These are phyloP conservation scores for Ambrosiella xylebori DNA, from an alignment of 2,329 filamentous ascomycete genomes.

Conservation along the genomic window DNA sequence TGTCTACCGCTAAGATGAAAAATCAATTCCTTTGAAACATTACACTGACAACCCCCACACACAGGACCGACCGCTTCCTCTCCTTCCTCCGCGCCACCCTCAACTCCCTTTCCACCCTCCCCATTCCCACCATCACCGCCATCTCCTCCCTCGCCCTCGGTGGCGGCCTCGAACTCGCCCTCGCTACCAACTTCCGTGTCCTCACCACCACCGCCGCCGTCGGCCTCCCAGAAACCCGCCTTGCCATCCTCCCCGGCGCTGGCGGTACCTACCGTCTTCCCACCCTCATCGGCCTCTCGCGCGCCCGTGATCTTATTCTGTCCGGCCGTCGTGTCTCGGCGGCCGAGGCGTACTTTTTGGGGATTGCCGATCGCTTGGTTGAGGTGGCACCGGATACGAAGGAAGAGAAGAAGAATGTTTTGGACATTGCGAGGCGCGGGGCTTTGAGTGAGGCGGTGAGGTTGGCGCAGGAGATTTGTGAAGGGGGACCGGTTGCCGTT, in stretches of 20 bases:
- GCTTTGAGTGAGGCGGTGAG: conserved; percentile 61
- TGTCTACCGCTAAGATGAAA: neutral
- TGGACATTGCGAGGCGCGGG: conserved; percentile 43
- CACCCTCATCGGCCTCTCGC: conserved; percentile 56
- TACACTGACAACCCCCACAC: neutral
- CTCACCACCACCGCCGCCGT: conserved; percentile 63
- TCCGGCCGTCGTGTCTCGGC: conserved; percentile 75
- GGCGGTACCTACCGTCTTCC: conserved; percentile 84
- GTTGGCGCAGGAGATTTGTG: conserved; percentile 70
- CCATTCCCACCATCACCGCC: conserved; percentile 78
- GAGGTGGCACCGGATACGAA: conserved; percentile 40
- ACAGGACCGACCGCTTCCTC: conserved; percentile 66
- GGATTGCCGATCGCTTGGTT: conserved; percentile 77
- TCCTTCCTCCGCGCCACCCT: conserved; percentile 60
- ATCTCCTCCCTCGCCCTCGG: conserved; percentile 76
- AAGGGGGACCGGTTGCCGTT: conserved; percentile 73
- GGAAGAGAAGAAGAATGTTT: conserved; percentile 21
- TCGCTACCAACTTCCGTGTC: conserved; percentile 78
- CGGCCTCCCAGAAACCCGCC: conserved; percentile 74
- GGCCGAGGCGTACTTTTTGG: conserved; percentile 78
- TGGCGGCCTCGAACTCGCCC: conserved; percentile 81
- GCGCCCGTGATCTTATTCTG: conserved; percentile 78
- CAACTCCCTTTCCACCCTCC: conserved; percentile 52
- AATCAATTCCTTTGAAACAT: neutral
- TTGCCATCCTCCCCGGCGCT: conserved; percentile 88